phyloP scores from a whole-genome alignment of 305 asterid genomes.

The Fraxinus sp. region DNA sequence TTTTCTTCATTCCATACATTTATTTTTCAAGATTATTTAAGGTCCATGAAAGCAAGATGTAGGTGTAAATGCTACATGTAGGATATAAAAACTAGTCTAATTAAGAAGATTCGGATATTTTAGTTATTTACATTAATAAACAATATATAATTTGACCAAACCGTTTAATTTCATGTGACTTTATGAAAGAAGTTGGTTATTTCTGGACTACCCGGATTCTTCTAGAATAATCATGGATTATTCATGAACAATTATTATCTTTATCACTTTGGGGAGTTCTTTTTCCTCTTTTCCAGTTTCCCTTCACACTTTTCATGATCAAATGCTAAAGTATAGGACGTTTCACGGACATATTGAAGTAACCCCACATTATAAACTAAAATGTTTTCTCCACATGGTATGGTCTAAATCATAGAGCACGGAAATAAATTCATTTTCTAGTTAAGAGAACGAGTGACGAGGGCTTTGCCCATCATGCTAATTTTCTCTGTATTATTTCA shows the following conservation, averaged over 20 bases:
- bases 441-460: conserved; percentile 7
- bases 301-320: conserved; percentile 31
- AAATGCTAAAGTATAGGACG: background rate
- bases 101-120: background rate
- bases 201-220: background rate
- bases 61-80: background rate
- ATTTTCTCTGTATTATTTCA: background rate
- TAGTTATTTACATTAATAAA: background rate
- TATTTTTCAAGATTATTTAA: background rate
- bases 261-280: background rate
- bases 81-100: background rate
- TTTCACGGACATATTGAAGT: conserved; percentile 7
- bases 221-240: conserved; percentile 25
- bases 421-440: background rate
- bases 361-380: conserved; percentile 1
- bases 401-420: conserved; percentile 24
- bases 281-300: background rate
- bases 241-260: conserved; percentile 10
- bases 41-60: background rate
- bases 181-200: background rate
- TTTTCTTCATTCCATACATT: background rate
- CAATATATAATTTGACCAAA: background rate
- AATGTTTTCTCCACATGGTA: background rate
- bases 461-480: background rate
- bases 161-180: background rate